Base-by-base conservation (phyloP, 2,329 filamentous ascomycete genomes). In the Penicillium sp. region DNA sequence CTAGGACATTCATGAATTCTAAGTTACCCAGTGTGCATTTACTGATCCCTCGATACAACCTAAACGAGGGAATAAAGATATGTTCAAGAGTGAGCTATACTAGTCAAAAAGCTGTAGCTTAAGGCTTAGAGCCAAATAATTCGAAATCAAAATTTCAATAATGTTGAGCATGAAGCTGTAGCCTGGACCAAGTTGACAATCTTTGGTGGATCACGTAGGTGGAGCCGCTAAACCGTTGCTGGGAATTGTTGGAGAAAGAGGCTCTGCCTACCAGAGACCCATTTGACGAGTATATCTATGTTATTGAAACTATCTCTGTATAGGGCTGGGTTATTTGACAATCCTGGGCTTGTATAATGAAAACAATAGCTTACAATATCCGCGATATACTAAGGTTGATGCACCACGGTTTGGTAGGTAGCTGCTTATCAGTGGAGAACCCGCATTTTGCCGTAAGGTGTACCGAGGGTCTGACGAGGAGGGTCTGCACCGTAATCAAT, bases 381-480 rank as follows among this genome's bases (percentile, higher is more conserved):
- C 35, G 3, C 9, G 22, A 35, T 35, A n/a, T 31, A 11, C 44
- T 29, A 27, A 24, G 24, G 35, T 19, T 19, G 35, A 9, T 9
- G 35, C 13, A 31, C 31, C 13, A 16, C 31, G 27, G n/a, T 21
- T 37, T 10, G 10, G 16, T 37, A 37, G 13, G 16, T 22, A 42
- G 26, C 9, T 26, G 33, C 22, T 49, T 49, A 44, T 49, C 52
- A 44, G 33, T 49, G 44, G 33, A 53, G 50, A 53, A 35, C 27
- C 50, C 31, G 44, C 24, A 27, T 42, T 33, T 42, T 52, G 21
- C 49, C 42, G 33, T 49, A 21, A 39, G 47, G 33, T 44, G 49
- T 52, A 52, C 49, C 49, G 37, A 45, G 49, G 49, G 49, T 44
- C 49, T 31, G 16, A n/a, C 24, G 42, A 49, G 19, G 26, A n/a